Conservation (phyloP, 2,329 filamentous ascomycete species). For the Tolypocladium album region DNA sequence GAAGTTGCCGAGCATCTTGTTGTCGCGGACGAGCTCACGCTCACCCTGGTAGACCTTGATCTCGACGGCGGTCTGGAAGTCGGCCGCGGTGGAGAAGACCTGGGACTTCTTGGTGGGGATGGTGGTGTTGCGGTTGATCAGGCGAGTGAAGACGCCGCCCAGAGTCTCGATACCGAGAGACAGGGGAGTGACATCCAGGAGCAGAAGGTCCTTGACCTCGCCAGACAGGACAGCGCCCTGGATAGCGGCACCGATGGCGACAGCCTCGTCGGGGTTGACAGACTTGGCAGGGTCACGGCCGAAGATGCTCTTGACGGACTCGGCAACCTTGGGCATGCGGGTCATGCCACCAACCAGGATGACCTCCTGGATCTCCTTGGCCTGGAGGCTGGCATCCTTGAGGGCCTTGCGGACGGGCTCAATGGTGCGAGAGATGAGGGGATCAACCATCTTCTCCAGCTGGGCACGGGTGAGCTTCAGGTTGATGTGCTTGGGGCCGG, state of each 20-base stretch:
- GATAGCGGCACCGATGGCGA: conserved; percentile 93
- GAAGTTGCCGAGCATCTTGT: conserved; percentile 99
- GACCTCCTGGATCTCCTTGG: conserved; percentile 94
- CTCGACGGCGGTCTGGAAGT: conserved; percentile 97
- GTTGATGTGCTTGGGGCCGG: conserved; percentile 98
- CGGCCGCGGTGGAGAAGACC: conserved; percentile 92
- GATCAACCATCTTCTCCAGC: conserved; percentile 87
- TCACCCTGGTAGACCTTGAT: conserved; percentile 99
- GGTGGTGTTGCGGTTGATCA: conserved; percentile 99
- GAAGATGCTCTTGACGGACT: conserved; percentile 95
- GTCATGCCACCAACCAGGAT: conserved; percentile 99
- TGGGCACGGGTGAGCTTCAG: conserved; percentile 84
- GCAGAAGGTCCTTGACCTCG: conserved; percentile 90
- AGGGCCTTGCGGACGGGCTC: conserved; percentile 94
- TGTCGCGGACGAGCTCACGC: conserved; percentile 96
- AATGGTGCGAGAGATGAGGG: conserved; percentile 74
- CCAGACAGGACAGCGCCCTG: conserved; percentile 94
- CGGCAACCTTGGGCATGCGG: conserved; percentile 95
- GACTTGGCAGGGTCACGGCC: conserved; percentile 95
- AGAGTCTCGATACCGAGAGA: conserved; percentile 98
- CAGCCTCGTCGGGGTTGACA: conserved; percentile 96
- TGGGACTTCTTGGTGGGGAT: conserved; percentile 99
- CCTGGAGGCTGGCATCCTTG: conserved; percentile 84
- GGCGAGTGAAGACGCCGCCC: conserved; percentile 91
- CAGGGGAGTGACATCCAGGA: conserved; percentile 90